Base-by-base conservation (phyloP, 441 rosid species). In the Aleurites moluccanus region DNA sequence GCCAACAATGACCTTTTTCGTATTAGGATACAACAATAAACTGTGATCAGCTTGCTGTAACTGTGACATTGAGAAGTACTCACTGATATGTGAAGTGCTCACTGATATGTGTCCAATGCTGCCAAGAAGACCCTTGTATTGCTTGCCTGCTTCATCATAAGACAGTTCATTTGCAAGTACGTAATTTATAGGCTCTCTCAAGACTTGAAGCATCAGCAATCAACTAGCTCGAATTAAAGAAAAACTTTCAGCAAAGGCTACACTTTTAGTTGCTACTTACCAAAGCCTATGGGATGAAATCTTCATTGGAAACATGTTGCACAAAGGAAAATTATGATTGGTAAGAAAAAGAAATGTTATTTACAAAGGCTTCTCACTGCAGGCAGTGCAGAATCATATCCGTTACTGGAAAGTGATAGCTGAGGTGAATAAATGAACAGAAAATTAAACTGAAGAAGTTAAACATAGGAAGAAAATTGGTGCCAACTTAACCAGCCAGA, bases 1-100 rank as follows among this genome's bases (percentile, higher is more conserved):
- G 28, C 38, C 3, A 14, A 73, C 1, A 15, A 52, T 16, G 10
- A 15, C 10, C 23, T 2, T 74, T 0, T 63, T 67, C 40, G 77
- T 68, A 40, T 64, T 67, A 83, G 95, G 95, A 16, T 91, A 94
- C 91, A 91, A 85, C 81, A 94, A 84, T 49, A n/a, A 80, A 89
- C 77, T 92, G 97, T 33, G 91, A 86, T 60, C 91, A 56, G 80
- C 97, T 73, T 92, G 97, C 50, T 94, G 95, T 81, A 69, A 85
- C 72, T 92, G 97, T 68, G 81, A 86, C 80, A 91, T 92, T 42
- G 69, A 77, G 81, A 79, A 76, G 75, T 91, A 87, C n/a, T n/a
- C n/a, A n/a, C n/a, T n/a, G n/a, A n/a, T n/a, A n/a, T n/a, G n/a
- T n/a, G n/a, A n/a, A n/a, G n/a, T n/a, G 70, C 97, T n/a, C 97